Conservation (phyloP, 2,329 filamentous ascomycete genomes). For the Sclerotinia spermophila region DNA sequence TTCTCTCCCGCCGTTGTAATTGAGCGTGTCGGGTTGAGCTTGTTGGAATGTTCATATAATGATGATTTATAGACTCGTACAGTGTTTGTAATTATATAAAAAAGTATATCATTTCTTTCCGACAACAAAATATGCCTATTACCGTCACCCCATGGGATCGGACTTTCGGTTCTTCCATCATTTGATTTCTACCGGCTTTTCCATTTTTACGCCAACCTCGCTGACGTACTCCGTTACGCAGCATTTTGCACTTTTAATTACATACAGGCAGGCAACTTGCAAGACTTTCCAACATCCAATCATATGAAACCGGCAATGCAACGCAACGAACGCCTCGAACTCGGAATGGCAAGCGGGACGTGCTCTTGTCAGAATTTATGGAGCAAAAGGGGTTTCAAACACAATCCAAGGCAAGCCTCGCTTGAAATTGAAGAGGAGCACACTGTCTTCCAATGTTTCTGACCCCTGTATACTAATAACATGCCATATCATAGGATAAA, state of each 20-base stretch:
- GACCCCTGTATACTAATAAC: not conserved
- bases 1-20: not conserved
- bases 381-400: not conserved
- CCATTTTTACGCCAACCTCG: not conserved
- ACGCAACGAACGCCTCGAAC: not conserved
- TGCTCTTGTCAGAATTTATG: not conserved
- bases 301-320: not conserved
- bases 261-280: too few relatives aligned
- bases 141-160: too few relatives aligned
- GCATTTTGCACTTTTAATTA: not conserved
- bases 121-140: not conserved
- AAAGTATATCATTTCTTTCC: too few relatives aligned
- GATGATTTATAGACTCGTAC: too few relatives aligned
- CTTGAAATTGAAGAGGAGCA: not conserved
- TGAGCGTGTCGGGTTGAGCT: not conserved
- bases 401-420: not conserved
- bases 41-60: not conserved
- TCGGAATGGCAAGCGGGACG: not conserved
- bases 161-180: not conserved
- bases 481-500: not conserved
- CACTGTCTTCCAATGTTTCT: not conserved
- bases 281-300: not conserved
- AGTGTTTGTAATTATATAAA: too few relatives aligned
- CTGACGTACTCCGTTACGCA: not conserved
- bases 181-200: not conserved